These are phyloP conservation scores for Coleophoma eucalyptorum DNA, from an alignment of 2,329 filamentous ascomycete genomes.

Conservation along the genomic window DNA sequence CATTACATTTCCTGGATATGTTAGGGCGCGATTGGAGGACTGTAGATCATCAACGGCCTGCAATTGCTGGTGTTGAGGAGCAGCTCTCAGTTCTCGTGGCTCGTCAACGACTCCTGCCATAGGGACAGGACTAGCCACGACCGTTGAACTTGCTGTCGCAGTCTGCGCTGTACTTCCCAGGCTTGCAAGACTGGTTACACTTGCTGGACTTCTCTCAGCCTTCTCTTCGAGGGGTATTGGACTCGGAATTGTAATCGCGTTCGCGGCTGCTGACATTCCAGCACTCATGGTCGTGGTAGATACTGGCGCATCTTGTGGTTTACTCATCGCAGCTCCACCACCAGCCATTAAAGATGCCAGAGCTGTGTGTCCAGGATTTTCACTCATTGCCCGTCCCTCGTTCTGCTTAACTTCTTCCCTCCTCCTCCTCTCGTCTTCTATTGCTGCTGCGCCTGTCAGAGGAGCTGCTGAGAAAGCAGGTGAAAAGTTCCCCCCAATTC, in stretches of 20 bases:
- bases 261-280: slow-evolving; percentile 23
- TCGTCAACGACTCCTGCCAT: slow-evolving; percentile 22
- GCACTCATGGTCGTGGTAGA: slow-evolving; percentile 24
- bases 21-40: slow-evolving; percentile 19
- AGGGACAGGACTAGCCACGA: slow-evolving; percentile 23
- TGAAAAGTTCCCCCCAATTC: slow-evolving; percentile 27
- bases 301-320: slow-evolving; percentile 45
- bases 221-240: slow-evolving; percentile 24
- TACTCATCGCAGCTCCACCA: slow-evolving; percentile 50
- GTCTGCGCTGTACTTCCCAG: slow-evolving; percentile 25
- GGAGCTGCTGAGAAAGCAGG: slow-evolving; percentile 31
- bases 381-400: slow-evolving; percentile 37
- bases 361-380: slow-evolving; percentile 50
- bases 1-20: slow-evolving; percentile 26
- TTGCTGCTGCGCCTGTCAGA: slow-evolving; percentile 49
- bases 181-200: slow-evolving; percentile 26
- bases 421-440: slow-evolving; percentile 49
- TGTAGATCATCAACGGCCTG: slow-evolving; percentile 20
- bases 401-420: slow-evolving; percentile 40
- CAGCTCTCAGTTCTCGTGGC: slow-evolving; percentile 14
- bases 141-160: slow-evolving; percentile 26
- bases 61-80: slow-evolving; percentile 10
- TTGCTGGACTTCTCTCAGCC: slow-evolving; percentile 25
- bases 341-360: slow-evolving; percentile 52
- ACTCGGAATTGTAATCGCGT: slow-evolving; percentile 24